Evolutionary conservation across 73 alveolate species (phyloP).

Genomic region (Uronychia setigera): DNA sequence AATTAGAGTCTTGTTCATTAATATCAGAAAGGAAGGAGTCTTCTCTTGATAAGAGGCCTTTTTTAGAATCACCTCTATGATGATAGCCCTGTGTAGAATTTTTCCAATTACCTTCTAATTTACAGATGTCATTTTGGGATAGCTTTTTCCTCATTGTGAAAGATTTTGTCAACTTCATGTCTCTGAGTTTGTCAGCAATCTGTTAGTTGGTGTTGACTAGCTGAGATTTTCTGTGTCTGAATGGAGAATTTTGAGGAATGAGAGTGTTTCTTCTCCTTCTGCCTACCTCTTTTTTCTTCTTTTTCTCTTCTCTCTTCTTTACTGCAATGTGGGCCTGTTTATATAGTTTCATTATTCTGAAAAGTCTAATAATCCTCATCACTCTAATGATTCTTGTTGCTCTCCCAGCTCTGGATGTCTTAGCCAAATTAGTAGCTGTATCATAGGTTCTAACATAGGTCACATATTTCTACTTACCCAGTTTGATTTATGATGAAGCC

Average conservation of each 20-base stretch:
- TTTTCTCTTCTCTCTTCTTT: conserved; percentile 32
- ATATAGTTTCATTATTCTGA: conserved; percentile 70
- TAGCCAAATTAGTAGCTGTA: conserved; percentile 72
- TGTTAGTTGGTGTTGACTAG: background rate
- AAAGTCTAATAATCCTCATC: conserved; percentile 71
- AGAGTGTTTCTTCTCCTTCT: background rate
- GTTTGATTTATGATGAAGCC: conserved; percentile 74
- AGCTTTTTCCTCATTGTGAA: background rate
- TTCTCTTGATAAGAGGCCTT: too few relatives aligned
- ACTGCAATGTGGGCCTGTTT: conserved; percentile 58
- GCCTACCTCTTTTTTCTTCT: conserved; percentile 13
- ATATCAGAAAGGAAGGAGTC: too few relatives aligned
- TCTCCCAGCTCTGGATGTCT: conserved; percentile 81
- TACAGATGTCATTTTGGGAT: too few relatives aligned
- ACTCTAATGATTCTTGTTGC: conserved; percentile 75
- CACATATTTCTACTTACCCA: conserved; percentile 48
- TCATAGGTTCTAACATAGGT: conserved; percentile 66
- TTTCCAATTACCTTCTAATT: too few relatives aligned
- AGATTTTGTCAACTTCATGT: background rate
- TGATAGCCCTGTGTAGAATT: too few relatives aligned
- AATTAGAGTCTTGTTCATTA: too few relatives aligned
- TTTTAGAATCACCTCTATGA: too few relatives aligned
- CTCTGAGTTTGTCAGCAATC: background rate
- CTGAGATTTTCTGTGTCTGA: background rate
- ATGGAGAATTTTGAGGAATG: background rate